Conservation (phyloP, 2,329 filamentous ascomycete species). For the Lachnellula occidentalis region DNA sequence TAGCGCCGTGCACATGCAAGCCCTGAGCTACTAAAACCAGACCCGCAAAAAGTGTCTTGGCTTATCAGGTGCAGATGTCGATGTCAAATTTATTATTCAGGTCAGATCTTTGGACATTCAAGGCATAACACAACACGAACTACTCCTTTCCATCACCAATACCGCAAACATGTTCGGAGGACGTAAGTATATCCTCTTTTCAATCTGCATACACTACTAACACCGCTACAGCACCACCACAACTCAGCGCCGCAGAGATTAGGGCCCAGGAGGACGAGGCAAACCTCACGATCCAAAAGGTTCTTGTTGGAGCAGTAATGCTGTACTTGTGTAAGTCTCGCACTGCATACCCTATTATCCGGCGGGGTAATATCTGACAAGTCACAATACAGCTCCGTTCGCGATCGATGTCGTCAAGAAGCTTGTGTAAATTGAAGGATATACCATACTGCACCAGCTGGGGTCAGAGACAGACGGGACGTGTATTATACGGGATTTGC, state of each 20-base stretch:
- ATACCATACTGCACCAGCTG: slow-evolving; percentile 1
- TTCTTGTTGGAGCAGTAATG: slow-evolving; percentile 57
- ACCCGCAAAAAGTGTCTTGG: too few species aligned
- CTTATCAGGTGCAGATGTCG: too few species aligned
- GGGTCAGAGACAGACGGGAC: not conserved
- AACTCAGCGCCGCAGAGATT: slow-evolving; percentile 65
- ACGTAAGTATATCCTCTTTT: slow-evolving; percentile 41
- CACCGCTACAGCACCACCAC: slow-evolving; percentile 50
- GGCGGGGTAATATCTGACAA: slow-evolving; percentile 1
- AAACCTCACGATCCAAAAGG: slow-evolving; percentile 60
- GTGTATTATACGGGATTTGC: not conserved
- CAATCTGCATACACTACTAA: slow-evolving; percentile 5
- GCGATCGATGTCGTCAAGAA: slow-evolving; percentile 48
- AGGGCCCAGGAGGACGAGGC: slow-evolving; percentile 64
- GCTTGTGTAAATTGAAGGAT: slow-evolving; percentile 35
- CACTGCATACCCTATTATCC: not conserved
- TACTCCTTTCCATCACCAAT: not conserved
- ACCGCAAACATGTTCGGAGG: slow-evolving; percentile 55
- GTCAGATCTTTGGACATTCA: not conserved
- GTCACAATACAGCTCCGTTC: slow-evolving; percentile 43
- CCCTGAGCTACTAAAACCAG: too few species aligned
- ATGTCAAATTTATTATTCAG: too few species aligned
- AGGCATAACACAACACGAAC: not conserved
- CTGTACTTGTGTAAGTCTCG: slow-evolving; percentile 68
- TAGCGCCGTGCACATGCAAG: too few species aligned